These are phyloP conservation scores for Ambrosiella beaveri DNA, from an alignment of 2,329 filamentous ascomycete species.

Conservation along the genomic window DNA sequence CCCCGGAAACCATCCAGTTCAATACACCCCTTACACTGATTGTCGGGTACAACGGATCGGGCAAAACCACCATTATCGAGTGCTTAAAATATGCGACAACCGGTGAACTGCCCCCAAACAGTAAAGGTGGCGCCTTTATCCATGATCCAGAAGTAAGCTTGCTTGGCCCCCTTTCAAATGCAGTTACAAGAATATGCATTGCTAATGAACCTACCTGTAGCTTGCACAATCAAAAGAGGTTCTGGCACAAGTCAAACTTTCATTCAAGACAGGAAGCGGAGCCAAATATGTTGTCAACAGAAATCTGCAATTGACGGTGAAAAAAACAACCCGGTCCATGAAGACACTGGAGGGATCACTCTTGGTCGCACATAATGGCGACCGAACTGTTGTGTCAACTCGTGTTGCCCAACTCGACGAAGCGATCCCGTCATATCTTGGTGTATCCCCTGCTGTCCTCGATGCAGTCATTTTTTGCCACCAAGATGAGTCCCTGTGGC, in stretches of 20 bases:
- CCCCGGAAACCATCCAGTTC: slow-evolving; percentile 68
- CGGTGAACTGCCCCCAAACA: slow-evolving; percentile 82
- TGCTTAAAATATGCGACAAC: slow-evolving; percentile 97
- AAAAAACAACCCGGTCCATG: slow-evolving; percentile 56
- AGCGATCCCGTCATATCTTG: slow-evolving; percentile 69
- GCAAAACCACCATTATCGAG: slow-evolving; percentile 98
- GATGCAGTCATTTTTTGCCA: slow-evolving; percentile 97
- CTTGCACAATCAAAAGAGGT: slow-evolving; percentile 46
- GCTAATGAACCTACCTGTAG: slow-evolving; percentile 2
- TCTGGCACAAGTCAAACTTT: slow-evolving; percentile 76
- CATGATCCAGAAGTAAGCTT: slow-evolving; percentile 70
- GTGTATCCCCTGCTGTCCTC: slow-evolving; percentile 76
- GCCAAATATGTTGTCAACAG: slow-evolving; percentile 69
- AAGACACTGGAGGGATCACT: slow-evolving; percentile 77
- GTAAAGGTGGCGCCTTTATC: slow-evolving; percentile 78
- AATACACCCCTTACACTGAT: slow-evolving; percentile 85
- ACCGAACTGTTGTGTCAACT: slow-evolving; percentile 62
- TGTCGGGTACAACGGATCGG: slow-evolving; percentile 91
- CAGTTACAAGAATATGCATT: neutral
- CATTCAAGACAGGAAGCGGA: slow-evolving; percentile 64
- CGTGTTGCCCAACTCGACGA: slow-evolving; percentile 66
- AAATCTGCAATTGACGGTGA: slow-evolving; percentile 70
- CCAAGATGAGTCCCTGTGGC: slow-evolving; percentile 95
- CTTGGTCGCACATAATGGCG: slow-evolving; percentile 59
- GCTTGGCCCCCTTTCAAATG: neutral